These are phyloP conservation scores for Lachnellula suecica DNA, from an alignment of 2,329 filamentous ascomycete species.

Conservation along the genomic window DNA sequence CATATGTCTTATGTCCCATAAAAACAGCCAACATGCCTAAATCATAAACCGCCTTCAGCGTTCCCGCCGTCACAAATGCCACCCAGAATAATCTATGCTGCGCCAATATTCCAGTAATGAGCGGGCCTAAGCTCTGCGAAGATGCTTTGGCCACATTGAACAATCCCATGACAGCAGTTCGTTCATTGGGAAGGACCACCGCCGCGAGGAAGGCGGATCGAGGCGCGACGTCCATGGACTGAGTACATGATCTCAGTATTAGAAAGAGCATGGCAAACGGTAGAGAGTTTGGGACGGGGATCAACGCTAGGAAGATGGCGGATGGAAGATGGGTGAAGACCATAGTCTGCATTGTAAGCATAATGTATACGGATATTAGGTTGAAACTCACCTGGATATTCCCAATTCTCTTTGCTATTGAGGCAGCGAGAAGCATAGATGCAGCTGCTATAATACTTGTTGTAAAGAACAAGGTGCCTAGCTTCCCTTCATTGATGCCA, in stretches of 20 bases:
- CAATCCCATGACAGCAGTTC: conserved; percentile 70
- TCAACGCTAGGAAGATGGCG: conserved; percentile 61
- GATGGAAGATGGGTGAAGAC: conserved; percentile 73
- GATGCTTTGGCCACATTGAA: conserved; percentile 69
- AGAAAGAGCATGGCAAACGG: conserved; percentile 58
- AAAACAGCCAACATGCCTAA: conserved; percentile 55
- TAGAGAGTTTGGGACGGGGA: conserved; percentile 55
- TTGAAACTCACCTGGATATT: conserved; percentile 56
- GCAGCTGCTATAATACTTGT: conserved; percentile 50
- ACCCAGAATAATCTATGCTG: conserved; percentile 57
- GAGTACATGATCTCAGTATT: conserved; percentile 58
- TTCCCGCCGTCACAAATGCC: conserved; percentile 62
- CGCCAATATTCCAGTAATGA: conserved; percentile 64
- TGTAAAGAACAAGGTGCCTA: conserved; percentile 56
- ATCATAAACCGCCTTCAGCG: conserved; percentile 61
- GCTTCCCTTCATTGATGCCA: conserved; percentile 44
- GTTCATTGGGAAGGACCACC: conserved; percentile 61
- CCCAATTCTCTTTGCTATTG: conserved; percentile 54
- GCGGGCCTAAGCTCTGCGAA: conserved; percentile 59
- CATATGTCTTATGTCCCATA: conserved; percentile 29
- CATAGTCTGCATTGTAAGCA: conserved; percentile 55
- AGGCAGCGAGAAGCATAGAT: conserved; percentile 53
- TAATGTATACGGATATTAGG: conserved; percentile 24
- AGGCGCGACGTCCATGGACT: conserved; percentile 71
- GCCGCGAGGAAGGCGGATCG: conserved; percentile 68